Conservation (phyloP, 129 eudicot species). For the Rutidosis leptorrhynchoides region DNA sequence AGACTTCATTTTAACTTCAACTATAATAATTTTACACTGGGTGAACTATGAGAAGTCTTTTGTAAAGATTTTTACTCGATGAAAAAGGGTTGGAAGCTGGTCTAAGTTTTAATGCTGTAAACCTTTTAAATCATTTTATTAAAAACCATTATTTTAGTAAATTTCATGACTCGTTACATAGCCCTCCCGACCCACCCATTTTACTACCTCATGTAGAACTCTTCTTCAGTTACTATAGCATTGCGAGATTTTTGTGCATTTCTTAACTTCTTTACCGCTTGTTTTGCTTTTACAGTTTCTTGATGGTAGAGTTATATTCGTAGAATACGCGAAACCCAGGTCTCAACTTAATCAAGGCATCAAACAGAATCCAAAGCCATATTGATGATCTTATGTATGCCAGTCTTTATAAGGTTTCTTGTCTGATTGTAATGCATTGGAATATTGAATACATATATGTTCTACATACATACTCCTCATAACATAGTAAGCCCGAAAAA, state of each 20-base stretch:
- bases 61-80: not conserved
- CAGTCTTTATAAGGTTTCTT: not conserved
- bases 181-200: not conserved
- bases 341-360: constrained; percentile 49
- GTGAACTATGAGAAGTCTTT: not conserved
- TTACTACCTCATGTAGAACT: not conserved
- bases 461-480: constrained; percentile 8
- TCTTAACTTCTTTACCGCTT: not conserved
- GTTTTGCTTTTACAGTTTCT: constrained; percentile 57
- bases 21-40: not conserved
- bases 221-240: not conserved
- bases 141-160: not conserved
- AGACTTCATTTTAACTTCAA: not conserved
- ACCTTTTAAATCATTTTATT: not conserved
- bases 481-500: not conserved
- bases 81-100: not conserved
- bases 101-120: not conserved
- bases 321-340: constrained; percentile 77
- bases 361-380: constrained; percentile 37
- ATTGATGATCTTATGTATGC: constrained; percentile 19
- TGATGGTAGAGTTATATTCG: constrained; percentile 94
- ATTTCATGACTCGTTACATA: not conserved
- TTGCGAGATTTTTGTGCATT: constrained; percentile 8
- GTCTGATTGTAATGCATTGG: not conserved
- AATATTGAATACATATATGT: not conserved